Conservation (phyloP, 75 land plant species). For the Cunninghamia lanceolata region DNA sequence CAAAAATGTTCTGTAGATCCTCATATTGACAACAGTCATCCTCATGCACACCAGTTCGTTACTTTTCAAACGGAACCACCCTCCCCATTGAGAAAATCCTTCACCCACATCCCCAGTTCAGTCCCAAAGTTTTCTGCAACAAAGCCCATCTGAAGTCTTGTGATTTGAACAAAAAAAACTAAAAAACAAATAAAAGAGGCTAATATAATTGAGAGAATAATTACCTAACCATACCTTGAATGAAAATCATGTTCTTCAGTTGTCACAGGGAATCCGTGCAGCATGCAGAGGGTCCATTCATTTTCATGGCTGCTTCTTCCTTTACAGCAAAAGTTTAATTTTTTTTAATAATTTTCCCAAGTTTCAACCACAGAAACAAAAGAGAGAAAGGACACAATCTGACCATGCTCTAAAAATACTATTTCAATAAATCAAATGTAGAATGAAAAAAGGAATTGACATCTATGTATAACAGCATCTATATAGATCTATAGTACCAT, state of each 20-base stretch:
- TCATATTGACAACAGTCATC: conserved; percentile 16
- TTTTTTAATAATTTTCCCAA: background rate
- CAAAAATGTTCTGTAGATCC: conserved; percentile 11
- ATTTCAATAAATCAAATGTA: background rate
- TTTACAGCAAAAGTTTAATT: background rate
- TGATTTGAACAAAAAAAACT: background rate
- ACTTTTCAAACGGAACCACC: background rate
- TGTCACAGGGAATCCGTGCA: conserved; percentile 11
- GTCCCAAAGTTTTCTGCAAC: background rate
- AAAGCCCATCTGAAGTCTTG: background rate
- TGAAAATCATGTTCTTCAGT: background rate
- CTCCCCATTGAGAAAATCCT: background rate
- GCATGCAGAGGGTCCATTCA: background rate
- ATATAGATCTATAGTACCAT: background rate
- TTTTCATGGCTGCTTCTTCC: background rate
- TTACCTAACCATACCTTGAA: background rate
- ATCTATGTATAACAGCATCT: conserved; percentile 2
- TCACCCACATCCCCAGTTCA: too few species aligned
- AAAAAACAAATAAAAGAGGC: background rate
- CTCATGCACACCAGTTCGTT: conserved; percentile 6
- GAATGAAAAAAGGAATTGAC: background rate
- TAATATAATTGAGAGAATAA: background rate
- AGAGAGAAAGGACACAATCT: background rate
- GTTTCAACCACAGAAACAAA: background rate
- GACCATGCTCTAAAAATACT: background rate